Base-by-base conservation (phyloP, 345 rosid species). In the Lenwebbia sp. region DNA sequence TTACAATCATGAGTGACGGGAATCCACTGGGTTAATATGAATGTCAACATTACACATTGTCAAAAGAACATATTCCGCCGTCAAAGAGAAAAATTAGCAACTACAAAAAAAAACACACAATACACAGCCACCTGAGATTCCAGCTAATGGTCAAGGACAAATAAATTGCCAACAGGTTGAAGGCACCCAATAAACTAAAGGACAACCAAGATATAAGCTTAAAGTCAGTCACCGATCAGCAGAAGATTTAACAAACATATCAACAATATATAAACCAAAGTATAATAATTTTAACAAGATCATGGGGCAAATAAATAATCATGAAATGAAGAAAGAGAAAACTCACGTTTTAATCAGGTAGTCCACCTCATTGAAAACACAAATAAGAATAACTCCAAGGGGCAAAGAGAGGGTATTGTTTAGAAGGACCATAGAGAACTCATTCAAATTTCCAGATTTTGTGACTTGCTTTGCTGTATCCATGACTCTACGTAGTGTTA, bases 371-470 rank as follows among this genome's bases (percentile, higher is more conserved):
- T 93, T 93, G 95, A 96, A 97, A 83, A 91, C 88, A 85, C 90
- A 90, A 86, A 96, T 87, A 87, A 97, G 99, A 88, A 95, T 85
- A 85, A 93, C 47, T 44, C 99, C 99, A 86, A 96, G 91, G 23
- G 99, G 99, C 89, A 97, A 87, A 51, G 99, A 97, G 85, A 97
- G 98, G 28, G 94, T 91, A 90, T 97, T 97, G 87, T 97, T 97
- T 65, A 97, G 98, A 89, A 97, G 89, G 91, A 97, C 99, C 99
- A 97, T 97, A 11, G 99, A 94, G 89, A 97, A 95, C 89, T 97
- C 99, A 51, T 96, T 96, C 91, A 97, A 92, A 90, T 93, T 94
- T 88, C 99, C 99, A 58, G 98, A 94, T 90, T 89, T 94, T 10
- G 99, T 95, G 85, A 91, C 94, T 87, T 92, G 98, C 94, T 97